These are phyloP conservation scores for Purpureocillium lavendulum DNA, from an alignment of 2,329 filamentous ascomycete species.

Conservation along the genomic window DNA sequence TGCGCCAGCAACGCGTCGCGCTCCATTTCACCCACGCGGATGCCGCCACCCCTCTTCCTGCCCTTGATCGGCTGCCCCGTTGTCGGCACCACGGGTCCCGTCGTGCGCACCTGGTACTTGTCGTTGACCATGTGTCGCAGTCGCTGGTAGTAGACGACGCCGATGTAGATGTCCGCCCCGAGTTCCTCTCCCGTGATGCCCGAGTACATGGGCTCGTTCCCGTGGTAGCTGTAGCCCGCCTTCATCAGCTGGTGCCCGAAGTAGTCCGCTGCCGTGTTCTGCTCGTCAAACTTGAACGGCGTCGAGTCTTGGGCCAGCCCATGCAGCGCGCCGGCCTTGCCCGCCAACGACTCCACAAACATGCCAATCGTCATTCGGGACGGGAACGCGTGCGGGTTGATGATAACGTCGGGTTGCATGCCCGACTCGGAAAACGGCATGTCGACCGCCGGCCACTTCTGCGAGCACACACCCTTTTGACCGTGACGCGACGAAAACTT, in stretches of 20 bases:
- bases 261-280: conserved; percentile 85
- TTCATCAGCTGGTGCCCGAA: conserved; percentile 94
- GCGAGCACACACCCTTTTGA: conserved; percentile 93
- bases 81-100: conserved; percentile 79
- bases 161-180: conserved; percentile 90
- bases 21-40: conserved; percentile 99
- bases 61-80: conserved; percentile 98
- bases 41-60: conserved; percentile 91
- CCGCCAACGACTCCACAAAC: conserved; percentile 95
- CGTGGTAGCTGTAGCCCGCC: conserved; percentile 96
- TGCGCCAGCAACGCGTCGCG: conserved; percentile 91
- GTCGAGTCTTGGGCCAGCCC: conserved; percentile 94
- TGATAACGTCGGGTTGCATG: conserved; percentile 95
- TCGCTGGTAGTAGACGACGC: conserved; percentile 96
- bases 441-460: conserved; percentile 88
- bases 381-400: conserved; percentile 98
- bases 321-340: conserved; percentile 89
- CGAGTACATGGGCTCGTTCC: conserved; percentile 97
- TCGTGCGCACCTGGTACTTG: conserved; percentile 97
- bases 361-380: conserved; percentile 99
- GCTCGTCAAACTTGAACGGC: conserved; percentile 88
- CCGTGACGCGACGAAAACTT: conserved; percentile 99
- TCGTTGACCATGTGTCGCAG: conserved; percentile 99
- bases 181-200: conserved; percentile 95
- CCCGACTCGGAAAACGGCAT: conserved; percentile 97